phyloP scores from a whole-genome alignment of 306 rosid species.

The Nissolia schottii region DNA sequence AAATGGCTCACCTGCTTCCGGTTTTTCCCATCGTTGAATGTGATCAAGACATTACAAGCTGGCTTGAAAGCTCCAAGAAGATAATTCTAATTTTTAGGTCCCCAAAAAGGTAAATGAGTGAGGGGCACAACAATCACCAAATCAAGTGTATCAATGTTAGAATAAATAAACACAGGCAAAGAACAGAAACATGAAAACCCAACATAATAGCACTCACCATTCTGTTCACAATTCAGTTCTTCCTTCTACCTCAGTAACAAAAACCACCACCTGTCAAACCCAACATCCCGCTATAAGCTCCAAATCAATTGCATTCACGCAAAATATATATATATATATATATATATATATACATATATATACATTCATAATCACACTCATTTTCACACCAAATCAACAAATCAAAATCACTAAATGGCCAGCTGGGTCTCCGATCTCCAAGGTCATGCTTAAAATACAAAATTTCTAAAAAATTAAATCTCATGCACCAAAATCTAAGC shows the following conservation, averaged over 20 bases:
- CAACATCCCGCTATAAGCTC: background rate
- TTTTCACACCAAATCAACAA: no score
- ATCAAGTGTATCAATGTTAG: constrained; percentile 17
- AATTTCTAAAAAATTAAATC: background rate
- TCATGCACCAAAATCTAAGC: background rate
- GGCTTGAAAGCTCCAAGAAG: constrained; percentile 99
- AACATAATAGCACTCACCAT: constrained; percentile 34
- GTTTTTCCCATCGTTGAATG: constrained; percentile 81
- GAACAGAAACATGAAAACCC: background rate
- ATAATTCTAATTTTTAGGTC: constrained; percentile 52
- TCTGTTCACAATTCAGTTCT: constrained; percentile 21
- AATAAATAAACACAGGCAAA: background rate
- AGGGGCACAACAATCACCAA: constrained; percentile 5
- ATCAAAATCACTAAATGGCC: background rate
- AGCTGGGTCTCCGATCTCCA: background rate
- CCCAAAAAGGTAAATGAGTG: background rate
- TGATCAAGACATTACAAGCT: constrained; percentile 72
- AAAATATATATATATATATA: no score
- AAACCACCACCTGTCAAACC: constrained; percentile 22
- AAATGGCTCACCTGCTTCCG: constrained; percentile 78
- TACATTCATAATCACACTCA: no score
- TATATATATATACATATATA: no score
- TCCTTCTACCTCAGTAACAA: background rate
- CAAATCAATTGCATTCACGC: background rate
- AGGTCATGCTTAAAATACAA: background rate